phyloP scores from a whole-genome alignment of 1,139 yeast genomes.

The Lodderomyces pseudojiufengensis region DNA sequence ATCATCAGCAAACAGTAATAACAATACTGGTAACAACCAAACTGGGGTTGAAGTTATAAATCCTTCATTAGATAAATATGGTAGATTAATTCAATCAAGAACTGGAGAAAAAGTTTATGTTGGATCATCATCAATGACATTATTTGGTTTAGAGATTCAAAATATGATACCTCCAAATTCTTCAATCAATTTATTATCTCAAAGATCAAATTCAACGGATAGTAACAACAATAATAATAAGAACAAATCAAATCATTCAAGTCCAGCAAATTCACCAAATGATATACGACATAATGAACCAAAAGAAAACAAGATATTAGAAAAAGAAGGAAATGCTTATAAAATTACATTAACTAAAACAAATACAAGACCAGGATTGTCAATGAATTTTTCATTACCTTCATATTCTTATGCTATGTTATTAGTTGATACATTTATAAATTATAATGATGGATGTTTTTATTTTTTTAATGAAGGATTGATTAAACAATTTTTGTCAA shows the following conservation, averaged over 20 bases:
- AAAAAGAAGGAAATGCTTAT: constrained; percentile 73
- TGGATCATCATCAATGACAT: constrained; percentile 79
- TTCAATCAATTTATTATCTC: constrained; percentile 16
- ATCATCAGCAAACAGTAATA: constrained; percentile 1
- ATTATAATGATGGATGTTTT: constrained; percentile 81
- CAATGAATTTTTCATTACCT: constrained; percentile 69
- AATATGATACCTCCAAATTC: constrained; percentile 45
- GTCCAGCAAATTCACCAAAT: constrained; percentile 14
- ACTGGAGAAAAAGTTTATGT: constrained; percentile 74
- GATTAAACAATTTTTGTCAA: constrained; percentile 60
- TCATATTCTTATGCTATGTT: constrained; percentile 74
- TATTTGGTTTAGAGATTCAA: constrained; percentile 73
- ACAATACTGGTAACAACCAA: constrained; percentile 4
- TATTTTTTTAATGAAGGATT: constrained; percentile 82
- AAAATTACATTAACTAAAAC: constrained; percentile 65
- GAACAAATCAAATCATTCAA: constrained; percentile 2
- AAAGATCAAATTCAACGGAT: constrained; percentile 4
- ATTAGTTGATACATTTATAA: constrained; percentile 70
- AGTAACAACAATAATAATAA: too few species aligned
- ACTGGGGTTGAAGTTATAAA: constrained; percentile 46
- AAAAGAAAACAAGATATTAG: constrained; percentile 48
- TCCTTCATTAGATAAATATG: constrained; percentile 66
- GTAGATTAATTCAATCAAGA: constrained; percentile 65
- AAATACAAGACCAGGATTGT: constrained; percentile 61
- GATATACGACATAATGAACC: constrained; percentile 13